Conservation (phyloP, 768 basidiomycete species). For the Rhodotorula toruloides region DNA sequence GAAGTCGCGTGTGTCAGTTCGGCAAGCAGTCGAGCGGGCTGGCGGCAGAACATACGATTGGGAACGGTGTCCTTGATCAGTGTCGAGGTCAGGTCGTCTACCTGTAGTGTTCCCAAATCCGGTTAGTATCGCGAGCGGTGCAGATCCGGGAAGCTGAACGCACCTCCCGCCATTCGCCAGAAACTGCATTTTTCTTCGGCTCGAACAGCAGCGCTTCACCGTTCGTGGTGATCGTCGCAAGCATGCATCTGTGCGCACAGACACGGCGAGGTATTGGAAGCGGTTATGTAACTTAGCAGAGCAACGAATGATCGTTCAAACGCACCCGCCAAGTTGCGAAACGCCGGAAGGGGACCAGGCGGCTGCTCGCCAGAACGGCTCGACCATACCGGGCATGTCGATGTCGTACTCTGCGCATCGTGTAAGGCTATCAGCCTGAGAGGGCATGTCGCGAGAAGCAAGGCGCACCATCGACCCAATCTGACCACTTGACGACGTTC, state of each 20-base stretch:
- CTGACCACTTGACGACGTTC: constrained; percentile 14
- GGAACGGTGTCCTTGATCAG: neutral
- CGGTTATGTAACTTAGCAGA: too few species aligned
- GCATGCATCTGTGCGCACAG: constrained; percentile 7
- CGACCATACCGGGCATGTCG: neutral
- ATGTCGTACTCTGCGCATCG: constrained; percentile 23
- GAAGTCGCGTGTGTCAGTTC: neutral
- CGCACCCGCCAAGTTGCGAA: constrained; percentile 21
- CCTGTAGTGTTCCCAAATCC: neutral
- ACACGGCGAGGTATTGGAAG: neutral
- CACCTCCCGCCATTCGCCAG: constrained; percentile 31
- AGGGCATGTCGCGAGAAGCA: neutral
- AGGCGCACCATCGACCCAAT: constrained; percentile 12
- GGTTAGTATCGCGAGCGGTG: too few species aligned
- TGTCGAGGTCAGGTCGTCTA: constrained; percentile 12
- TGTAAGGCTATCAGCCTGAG: neutral
- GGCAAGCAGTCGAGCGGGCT: too few species aligned
- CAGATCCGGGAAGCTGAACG: neutral
- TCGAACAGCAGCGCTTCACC: constrained; percentile 24
- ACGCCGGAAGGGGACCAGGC: constrained; percentile 21
- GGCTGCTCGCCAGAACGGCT: constrained; percentile 5
- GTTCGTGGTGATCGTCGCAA: constrained; percentile 21
- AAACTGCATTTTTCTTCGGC: constrained; percentile 12
- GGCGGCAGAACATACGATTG: neutral
- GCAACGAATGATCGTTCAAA: too few species aligned